Base-by-base conservation (phyloP, 352 stramenopile genomes). In the Phytophthora cactorum region DNA sequence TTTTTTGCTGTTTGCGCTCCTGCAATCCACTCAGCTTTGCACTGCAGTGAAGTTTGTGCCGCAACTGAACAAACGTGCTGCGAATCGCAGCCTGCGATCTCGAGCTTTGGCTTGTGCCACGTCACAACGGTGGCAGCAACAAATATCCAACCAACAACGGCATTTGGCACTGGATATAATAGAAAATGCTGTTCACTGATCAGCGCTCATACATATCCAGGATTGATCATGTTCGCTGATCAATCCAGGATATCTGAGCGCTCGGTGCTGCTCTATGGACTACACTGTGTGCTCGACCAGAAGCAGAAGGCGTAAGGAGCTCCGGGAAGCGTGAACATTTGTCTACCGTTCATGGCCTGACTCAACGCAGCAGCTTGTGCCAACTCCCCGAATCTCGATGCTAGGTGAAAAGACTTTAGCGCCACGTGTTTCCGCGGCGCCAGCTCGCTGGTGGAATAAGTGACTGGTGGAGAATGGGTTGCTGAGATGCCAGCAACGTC, bases 371-470 rank as follows among this genome's bases (percentile, higher is more conserved):
- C 58, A 59, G n/a, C 29, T 38, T 56, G 28, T 47, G 46, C 47
- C 38, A 65, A 59, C 25, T 59, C 36, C 49, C 59, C 49, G 17
- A 66, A 54, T 66, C 59, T 38, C 39, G 31, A 25, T 47, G 28
- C 32, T 46, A 1, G 31, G 25, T 59, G 58, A 60, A 60, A 66
- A 3, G 43, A 14, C 15, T 49, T 15, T 39, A 36, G 15, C 10
- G 27, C 36, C 59, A 66, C 49, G 59, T 66, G 59, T 66, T 66
- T 59, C 59, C 50, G 14, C 15, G 17, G 28, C 50, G 44, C 29
- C 55, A 47, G 10, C 28, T 29, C 22, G 27, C 28, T 27, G 55
- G 27, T n/a, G 41, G 46, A 41, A 61, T 31, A 52, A 59, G 58
- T 50, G 50, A 52, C 5, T 38, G 59, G 43, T 50, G 59, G 39